Conservation (phyloP, 2,329 filamentous ascomycete genomes). For the Stachybotrys elegans region DNA sequence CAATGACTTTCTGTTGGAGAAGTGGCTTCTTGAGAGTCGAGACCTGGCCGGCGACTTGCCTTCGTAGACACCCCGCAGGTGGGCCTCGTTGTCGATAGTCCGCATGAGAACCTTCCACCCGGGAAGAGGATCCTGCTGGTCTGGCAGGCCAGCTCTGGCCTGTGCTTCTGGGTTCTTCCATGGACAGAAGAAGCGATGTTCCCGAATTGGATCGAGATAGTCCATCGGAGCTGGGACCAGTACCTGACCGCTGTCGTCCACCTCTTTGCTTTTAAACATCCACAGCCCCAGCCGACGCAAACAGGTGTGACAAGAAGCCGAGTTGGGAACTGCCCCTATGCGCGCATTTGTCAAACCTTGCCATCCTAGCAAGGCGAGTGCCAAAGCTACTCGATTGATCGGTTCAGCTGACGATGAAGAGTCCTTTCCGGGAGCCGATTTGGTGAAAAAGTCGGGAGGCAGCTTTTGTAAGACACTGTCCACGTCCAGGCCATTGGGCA, state of each 20-base stretch:
- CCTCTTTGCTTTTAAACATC: constrained; percentile 80
- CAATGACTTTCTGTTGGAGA: not conserved
- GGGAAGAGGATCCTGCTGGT: constrained; percentile 31
- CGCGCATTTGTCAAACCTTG: constrained; percentile 54
- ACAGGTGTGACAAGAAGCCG: constrained; percentile 79
- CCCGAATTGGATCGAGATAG: constrained; percentile 61
- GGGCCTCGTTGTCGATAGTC: constrained; percentile 54
- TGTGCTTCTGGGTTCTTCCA: constrained; percentile 67
- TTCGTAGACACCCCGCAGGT: constrained; percentile 37
- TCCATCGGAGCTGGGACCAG: constrained; percentile 58
- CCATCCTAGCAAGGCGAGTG: constrained; percentile 71
- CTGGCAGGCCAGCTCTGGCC: constrained; percentile 31
- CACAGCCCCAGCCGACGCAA: constrained; percentile 85
- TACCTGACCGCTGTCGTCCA: constrained; percentile 47
- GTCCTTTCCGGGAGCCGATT: constrained; percentile 28
- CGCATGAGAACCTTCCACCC: constrained; percentile 53
- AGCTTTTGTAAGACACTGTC: constrained; percentile 45
- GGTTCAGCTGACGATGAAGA: constrained; percentile 16
- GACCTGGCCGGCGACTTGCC: constrained; percentile 15
- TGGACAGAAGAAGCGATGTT: constrained; percentile 80
- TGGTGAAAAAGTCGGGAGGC: constrained; percentile 49
- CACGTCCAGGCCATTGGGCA: constrained; percentile 48
- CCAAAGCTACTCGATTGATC: constrained; percentile 59
- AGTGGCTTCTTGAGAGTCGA: constrained; percentile 13
- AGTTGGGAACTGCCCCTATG: constrained; percentile 60